Evolutionary conservation across 257 asterid genomes (phyloP).

Genomic region (Nicotiana otophora): DNA sequence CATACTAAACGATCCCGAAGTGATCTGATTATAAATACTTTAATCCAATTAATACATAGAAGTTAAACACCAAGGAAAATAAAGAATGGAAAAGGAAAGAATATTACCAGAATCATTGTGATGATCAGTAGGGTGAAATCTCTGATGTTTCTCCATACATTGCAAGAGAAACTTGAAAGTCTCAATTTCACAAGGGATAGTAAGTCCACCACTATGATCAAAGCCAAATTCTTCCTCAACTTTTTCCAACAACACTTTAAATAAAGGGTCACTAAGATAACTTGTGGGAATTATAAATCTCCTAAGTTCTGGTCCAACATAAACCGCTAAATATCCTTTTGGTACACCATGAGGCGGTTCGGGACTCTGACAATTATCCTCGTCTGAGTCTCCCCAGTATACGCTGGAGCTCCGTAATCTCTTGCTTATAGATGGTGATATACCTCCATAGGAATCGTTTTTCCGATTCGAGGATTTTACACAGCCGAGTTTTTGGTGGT

Average conservation of each 20-base stretch:
- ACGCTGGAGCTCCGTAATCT: slow-evolving; percentile 13
- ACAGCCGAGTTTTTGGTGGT: too few species aligned
- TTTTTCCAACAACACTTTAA: slow-evolving; percentile 49
- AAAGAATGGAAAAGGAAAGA: neutral
- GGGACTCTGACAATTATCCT: slow-evolving; percentile 33
- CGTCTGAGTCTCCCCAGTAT: slow-evolving; percentile 33
- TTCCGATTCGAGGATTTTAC: neutral
- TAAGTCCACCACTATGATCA: slow-evolving; percentile 59
- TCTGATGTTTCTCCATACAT: slow-evolving; percentile 39
- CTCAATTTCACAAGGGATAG: slow-evolving; percentile 59
- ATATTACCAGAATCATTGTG: slow-evolving; percentile 7
- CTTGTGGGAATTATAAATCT: slow-evolving; percentile 61
- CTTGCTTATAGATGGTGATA: slow-evolving; percentile 29
- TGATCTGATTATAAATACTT: too few species aligned
- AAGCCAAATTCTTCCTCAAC: slow-evolving; percentile 88
- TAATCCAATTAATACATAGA: too few species aligned
- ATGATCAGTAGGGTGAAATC: slow-evolving; percentile 5
- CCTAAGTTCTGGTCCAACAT: slow-evolving; percentile 45
- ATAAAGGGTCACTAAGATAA: slow-evolving; percentile 52
- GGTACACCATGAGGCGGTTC: slow-evolving; percentile 36
- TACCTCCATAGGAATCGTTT: slow-evolving; percentile 7
- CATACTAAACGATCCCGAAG: too few species aligned
- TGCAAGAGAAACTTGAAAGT: slow-evolving; percentile 36
- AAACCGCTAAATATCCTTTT: slow-evolving; percentile 35
- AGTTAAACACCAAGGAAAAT: neutral